Evolutionary conservation across 257 asterid genomes (phyloP), one percentile per base, ranked within the genome.

Genomic region (Marsdenia floribunda): DNA sequence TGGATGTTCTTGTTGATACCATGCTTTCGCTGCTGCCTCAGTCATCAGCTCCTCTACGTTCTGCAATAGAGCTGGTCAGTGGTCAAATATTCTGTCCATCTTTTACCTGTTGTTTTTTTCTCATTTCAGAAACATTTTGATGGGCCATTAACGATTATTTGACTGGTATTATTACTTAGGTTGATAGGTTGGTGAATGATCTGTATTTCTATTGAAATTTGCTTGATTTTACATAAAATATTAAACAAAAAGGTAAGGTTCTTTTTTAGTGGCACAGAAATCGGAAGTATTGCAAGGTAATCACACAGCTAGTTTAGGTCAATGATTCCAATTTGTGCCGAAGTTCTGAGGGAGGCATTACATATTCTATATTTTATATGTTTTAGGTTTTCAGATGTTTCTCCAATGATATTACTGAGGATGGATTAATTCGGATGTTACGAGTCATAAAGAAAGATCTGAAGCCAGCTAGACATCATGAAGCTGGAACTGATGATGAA

Each of bases 1-100:
- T 95, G 98, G 98, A 95, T 60, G 99, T 95, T 26, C 93, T 95
- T 78, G 93, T 95, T 77, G 98, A 92, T 82, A 88, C 98, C 22
- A 86, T 95, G 96, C 98, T 95, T 78, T 92, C 99, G 19, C 77
- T 95, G 67, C 87, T 95, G 80, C 97, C 99, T 2, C 95, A 95
- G 82, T 92, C 98, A 65, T 86, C 98, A 52, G 90, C 97, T 73
- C 96, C 99, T 38, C 53, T 90, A 84, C 90, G 98, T 22, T 86
- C 97, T 54, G 86, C 99, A 63, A 89, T 95, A 80, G 99, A 95
- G 84, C 98, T 83, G 96, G 99, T 89, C 57, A 77, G 77, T 81
- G 72, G 71, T 70, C 35, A 68, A 73, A 74, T 33, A 47, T 64
- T 24, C 47, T 76, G 59, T 65, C 19, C 75, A 37, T 49, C 76